phyloP scores from a whole-genome alignment of 805 yeast genomes.

The Isabelozyma pseudorhagii region DNA sequence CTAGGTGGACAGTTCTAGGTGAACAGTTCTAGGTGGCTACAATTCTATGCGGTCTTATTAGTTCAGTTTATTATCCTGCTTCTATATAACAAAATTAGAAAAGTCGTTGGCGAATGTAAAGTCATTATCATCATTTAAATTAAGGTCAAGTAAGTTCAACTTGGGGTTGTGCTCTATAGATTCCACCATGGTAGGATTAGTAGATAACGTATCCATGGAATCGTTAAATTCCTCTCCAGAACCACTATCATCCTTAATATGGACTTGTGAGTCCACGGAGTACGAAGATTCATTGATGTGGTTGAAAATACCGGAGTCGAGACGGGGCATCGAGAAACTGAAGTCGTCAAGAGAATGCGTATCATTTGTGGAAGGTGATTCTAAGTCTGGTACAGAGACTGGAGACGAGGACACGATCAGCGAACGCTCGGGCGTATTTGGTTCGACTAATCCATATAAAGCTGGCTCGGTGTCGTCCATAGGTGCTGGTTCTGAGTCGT shows the following conservation, averaged over 20 bases:
- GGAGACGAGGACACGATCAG: neutral
- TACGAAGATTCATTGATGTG: constrained; percentile 2
- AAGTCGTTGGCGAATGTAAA: neutral
- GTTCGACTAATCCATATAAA: neutral
- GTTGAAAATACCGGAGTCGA: neutral
- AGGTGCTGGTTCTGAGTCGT: neutral
- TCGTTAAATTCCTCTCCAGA: constrained; percentile 16
- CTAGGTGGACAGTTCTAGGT: too few relatives aligned
- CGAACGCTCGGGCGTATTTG: neutral
- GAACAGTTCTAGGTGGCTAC: too few relatives aligned
- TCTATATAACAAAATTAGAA: neutral
- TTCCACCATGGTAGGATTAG: constrained; percentile 22
- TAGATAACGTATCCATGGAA: constrained; percentile 31
- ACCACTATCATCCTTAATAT: neutral
- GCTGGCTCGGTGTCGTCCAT: neutral
- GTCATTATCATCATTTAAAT: neutral
- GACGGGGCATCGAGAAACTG: neutral
- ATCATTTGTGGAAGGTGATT: neutral
- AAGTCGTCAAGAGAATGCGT: neutral
- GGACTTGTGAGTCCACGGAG: constrained; percentile 10
- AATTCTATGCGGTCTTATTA: too few relatives aligned
- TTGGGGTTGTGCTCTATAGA: neutral
- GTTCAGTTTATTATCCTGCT: too few relatives aligned
- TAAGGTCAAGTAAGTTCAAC: neutral
- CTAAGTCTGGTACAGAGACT: neutral